Percentiles rank a stretch among this genome's conserved stretches.
These are phyloP conservation scores for Pythium dissimile DNA, from an alignment of 352 stramenopile species.

Conservation along the genomic window DNA sequence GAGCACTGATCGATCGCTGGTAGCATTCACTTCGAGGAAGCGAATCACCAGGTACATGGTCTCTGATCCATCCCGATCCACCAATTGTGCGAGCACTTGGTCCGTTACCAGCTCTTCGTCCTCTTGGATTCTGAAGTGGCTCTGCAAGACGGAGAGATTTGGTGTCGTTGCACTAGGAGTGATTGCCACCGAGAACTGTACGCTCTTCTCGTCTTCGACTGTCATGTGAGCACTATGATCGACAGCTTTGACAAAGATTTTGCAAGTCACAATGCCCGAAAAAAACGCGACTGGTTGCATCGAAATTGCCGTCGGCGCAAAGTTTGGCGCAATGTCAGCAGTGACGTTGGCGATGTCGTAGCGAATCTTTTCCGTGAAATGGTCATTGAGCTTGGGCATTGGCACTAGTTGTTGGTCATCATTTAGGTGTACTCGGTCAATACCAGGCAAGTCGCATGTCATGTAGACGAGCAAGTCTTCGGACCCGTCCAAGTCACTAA, in stretches of 20 bases:
- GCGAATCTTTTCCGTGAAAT: not conserved
- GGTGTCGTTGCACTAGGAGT: conserved; percentile 25
- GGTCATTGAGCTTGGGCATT: not conserved
- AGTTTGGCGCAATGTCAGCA: not conserved
- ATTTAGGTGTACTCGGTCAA: not conserved
- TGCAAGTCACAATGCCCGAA: conserved; percentile 1
- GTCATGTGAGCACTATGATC: not conserved
- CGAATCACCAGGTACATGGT: conserved; percentile 28
- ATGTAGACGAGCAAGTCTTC: conserved; percentile 8
- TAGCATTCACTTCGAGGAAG: conserved; percentile 7
- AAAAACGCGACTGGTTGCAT: not conserved
- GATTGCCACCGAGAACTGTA: conserved; percentile 15
- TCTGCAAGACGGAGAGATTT: conserved; percentile 9
- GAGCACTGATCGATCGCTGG: not conserved
- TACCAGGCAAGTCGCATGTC: not conserved
- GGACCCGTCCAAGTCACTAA: conserved; percentile 14
- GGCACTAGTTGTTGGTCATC: not conserved
- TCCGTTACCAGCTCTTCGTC: conserved; percentile 25
- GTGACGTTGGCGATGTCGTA: not conserved
- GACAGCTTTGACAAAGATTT: not conserved
- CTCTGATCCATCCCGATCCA: conserved; percentile 39
- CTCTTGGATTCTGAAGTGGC: conserved; percentile 20
- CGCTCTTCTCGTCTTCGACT: not conserved
- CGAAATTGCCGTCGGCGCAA: not conserved
- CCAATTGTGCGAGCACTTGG: conserved; percentile 22